Conservation (phyloP, 768 basidiomycete species). For the Auricularia auricula-judae region DNA sequence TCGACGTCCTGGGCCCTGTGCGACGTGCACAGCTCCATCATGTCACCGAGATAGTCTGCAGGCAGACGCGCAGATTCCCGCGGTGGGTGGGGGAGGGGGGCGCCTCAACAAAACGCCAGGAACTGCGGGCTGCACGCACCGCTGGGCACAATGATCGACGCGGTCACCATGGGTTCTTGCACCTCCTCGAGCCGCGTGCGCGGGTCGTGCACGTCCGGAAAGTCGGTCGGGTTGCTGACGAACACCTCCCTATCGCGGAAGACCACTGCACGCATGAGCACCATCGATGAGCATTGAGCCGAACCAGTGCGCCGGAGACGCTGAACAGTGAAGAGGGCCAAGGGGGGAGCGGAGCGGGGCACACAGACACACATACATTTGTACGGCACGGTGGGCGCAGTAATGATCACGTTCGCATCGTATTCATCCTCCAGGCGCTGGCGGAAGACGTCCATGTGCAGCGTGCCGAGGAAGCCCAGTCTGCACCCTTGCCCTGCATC, state of each 20-base stretch:
- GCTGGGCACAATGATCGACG: conserved; percentile 90
- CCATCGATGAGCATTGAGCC: conserved; percentile 1
- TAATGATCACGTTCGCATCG: conserved; percentile 87
- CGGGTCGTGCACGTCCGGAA: conserved; percentile 71
- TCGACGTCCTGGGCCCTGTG: conserved; percentile 79
- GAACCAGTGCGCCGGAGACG: neutral
- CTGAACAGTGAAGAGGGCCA: neutral
- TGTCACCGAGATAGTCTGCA: conserved; percentile 82
- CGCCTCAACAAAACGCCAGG: neutral
- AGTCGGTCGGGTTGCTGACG: conserved; percentile 91
- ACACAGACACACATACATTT: conserved; percentile 39
- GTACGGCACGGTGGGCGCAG: conserved; percentile 92
- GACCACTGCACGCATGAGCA: conserved; percentile 39
- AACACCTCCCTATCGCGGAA: conserved; percentile 53
- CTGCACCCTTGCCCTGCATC: conserved; percentile 75
- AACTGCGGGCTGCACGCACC: conserved; percentile 32
- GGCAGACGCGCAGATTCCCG: conserved; percentile 1
- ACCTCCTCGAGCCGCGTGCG: conserved; percentile 52
- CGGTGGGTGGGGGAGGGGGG: neutral
- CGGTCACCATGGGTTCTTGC: conserved; percentile 88
- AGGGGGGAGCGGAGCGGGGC: no score
- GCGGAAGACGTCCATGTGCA: conserved; percentile 95
- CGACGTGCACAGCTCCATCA: conserved; percentile 88
- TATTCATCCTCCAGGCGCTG: conserved; percentile 97
- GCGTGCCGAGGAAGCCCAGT: conserved; percentile 86